These are phyloP conservation scores for Stylosanthes scabra DNA, from an alignment of 331 rosid genomes.

Conservation along the genomic window DNA sequence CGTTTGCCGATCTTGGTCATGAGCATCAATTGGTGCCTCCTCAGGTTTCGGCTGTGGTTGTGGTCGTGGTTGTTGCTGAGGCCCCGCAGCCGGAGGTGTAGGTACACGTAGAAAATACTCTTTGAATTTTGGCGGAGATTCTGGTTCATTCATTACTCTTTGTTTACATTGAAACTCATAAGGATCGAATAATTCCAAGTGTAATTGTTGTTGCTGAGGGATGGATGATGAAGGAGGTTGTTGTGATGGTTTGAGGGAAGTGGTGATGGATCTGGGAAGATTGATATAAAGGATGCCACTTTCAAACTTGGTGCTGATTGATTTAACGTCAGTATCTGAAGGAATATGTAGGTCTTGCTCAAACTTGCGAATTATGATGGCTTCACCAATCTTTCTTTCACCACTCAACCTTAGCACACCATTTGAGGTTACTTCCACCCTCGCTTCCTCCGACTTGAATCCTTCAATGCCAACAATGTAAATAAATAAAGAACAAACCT, in stretches of 20 bases:
- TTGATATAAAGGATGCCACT: slow-evolving; percentile 51
- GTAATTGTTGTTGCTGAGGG: no score
- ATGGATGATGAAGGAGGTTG: not conserved
- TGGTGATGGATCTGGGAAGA: slow-evolving; percentile 45
- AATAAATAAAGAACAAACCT: no score
- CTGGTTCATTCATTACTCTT: no score
- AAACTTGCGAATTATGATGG: slow-evolving; percentile 54
- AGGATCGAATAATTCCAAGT: no score
- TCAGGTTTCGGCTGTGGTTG: no score
- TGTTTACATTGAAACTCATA: no score
- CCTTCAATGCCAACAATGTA: slow-evolving; percentile 38
- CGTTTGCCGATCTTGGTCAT: no score
- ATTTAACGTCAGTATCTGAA: slow-evolving; percentile 15
- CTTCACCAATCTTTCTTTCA: slow-evolving; percentile 41
- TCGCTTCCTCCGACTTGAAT: slow-evolving; percentile 55
- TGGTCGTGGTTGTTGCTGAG: not conserved
- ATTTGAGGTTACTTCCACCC: slow-evolving; percentile 49
- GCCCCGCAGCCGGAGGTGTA: not conserved
- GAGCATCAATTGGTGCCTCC: no score
- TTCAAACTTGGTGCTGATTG: slow-evolving; percentile 59
- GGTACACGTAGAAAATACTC: no score
- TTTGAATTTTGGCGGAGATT: not conserved
- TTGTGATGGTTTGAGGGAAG: not conserved
- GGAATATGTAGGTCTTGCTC: slow-evolving; percentile 46
- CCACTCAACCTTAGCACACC: slow-evolving; percentile 51